These are phyloP conservation scores for Eutypa lata DNA, from an alignment of 2,329 filamentous ascomycete species.

Conservation along the genomic window DNA sequence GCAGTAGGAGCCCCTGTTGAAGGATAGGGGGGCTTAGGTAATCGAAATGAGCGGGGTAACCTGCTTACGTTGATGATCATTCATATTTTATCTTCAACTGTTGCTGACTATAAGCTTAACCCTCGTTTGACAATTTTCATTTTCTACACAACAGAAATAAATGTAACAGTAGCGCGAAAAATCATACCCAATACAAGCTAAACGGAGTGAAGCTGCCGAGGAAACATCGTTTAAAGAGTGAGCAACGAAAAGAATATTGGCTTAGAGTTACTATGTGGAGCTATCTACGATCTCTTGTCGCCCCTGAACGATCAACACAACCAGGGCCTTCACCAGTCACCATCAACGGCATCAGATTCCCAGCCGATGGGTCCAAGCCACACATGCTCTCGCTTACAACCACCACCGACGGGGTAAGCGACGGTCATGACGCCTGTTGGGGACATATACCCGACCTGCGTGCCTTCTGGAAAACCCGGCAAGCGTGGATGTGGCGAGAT, in stretches of 20 bases:
- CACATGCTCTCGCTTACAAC: not conserved
- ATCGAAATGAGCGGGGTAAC: too few species aligned
- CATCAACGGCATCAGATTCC: not conserved
- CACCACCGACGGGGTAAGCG: not conserved
- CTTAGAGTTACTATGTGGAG: not conserved
- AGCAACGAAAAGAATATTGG: not conserved
- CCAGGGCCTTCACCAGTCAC: constrained; percentile 3
- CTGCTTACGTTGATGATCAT: too few species aligned
- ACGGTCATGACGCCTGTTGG: not conserved
- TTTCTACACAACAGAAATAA: too few species aligned
- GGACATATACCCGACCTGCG: constrained; percentile 2
- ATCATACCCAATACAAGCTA: too few species aligned
- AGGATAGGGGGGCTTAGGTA: too few species aligned
- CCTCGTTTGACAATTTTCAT: too few species aligned
- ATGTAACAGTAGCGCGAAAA: too few species aligned
- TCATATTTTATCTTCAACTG: too few species aligned
- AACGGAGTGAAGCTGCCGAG: too few species aligned
- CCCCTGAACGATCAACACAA: not conserved
- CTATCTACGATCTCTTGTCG: not conserved
- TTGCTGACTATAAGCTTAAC: too few species aligned
- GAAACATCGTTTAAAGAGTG: not conserved
- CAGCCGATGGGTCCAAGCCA: not conserved
- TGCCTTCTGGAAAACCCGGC: constrained; percentile 1
- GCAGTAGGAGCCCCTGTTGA: too few species aligned
- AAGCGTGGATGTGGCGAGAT: constrained; percentile 4